Evolutionary conservation across 2,329 filamentous ascomycete species (phyloP), one percentile per base, ranked within the genome.

Genomic region (Pseudogymnoascus pannorum): DNA sequence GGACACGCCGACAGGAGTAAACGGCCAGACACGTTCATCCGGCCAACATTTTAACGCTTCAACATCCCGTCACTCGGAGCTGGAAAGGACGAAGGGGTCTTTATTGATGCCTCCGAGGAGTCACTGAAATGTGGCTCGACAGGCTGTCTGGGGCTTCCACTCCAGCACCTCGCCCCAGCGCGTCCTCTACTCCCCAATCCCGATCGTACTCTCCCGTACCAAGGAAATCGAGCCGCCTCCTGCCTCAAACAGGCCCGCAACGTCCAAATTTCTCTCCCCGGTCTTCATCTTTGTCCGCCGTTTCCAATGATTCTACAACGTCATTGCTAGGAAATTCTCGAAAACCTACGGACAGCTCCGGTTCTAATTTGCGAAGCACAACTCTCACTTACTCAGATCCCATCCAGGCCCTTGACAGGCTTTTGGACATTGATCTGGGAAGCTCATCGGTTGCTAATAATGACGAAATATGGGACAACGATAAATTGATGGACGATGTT

Each of bases 41-140:
- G 9, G 26, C 12, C 48, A 18, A 31, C 26, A 20, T 31, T 54
- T 20, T 12, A n/a, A 26, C 48, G 5, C n/a, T 16, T 33, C 48
- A 54, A 54, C 26, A 11, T 54, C 33, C 29, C 8, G 48, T 54
- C 26, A 31, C 11, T 31, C 26, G 3, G 48, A 20, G 26, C 29
- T 54, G 31, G 26, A 22, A 58, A 65, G 61, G 62, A 63, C 18
- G 24, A 42, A 22, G 22, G 5, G 29, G 40, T 20, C 54, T 14
- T 29, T 48, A 18, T 61, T 24, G 14, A 38, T 75, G 61, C 58
- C 29, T 26, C 7, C 18, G 20, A 66, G 57, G 58, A 54, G 57
- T 54, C 48, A 54, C 16, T 35, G 63, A 66, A 24, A 96, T 96
- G 91, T 96, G 92, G 92, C 85, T 95, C 72, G 92, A 96, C 78